Evolutionary conservation across 306 rosid genomes (phyloP).

Genomic region (Cucumis hystrix): DNA sequence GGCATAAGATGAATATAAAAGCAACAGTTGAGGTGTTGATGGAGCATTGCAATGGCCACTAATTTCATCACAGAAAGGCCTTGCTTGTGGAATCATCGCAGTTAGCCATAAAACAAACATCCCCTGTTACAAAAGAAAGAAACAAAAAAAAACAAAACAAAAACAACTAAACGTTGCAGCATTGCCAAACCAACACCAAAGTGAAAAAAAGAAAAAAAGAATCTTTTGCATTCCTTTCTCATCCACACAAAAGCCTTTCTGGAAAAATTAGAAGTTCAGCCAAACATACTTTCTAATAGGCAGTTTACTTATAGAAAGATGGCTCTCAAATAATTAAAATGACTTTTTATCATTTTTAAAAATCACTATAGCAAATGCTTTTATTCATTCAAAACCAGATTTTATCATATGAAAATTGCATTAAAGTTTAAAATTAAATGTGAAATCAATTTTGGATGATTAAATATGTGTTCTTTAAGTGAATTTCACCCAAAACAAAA

Average conservation of each 20-base stretch:
- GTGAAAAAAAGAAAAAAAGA: too few species aligned
- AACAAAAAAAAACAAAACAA: too few species aligned
- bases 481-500: too few species aligned
- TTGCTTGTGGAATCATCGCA: constrained; percentile 8
- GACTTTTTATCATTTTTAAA: too few species aligned
- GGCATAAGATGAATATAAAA: constrained; percentile 6
- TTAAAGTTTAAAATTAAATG: too few species aligned
- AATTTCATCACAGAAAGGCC: constrained; percentile 1
- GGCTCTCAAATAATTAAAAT: too few species aligned
- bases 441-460: too few species aligned
- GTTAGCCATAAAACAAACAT: constrained; percentile 19
- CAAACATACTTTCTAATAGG: background rate
- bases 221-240: background rate
- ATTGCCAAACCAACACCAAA: background rate
- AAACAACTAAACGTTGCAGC: background rate
- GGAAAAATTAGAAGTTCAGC: background rate
- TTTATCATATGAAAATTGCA: too few species aligned
- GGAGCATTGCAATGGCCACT: background rate
- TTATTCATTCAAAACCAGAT: too few species aligned
- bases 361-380: too few species aligned
- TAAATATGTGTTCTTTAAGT: too few species aligned
- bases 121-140: constrained; percentile 5
- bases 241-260: background rate
- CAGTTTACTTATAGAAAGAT: background rate
- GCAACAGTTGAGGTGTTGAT: background rate